phyloP scores from a whole-genome alignment of 306 rosid genomes.

The Calophaca sinica region DNA sequence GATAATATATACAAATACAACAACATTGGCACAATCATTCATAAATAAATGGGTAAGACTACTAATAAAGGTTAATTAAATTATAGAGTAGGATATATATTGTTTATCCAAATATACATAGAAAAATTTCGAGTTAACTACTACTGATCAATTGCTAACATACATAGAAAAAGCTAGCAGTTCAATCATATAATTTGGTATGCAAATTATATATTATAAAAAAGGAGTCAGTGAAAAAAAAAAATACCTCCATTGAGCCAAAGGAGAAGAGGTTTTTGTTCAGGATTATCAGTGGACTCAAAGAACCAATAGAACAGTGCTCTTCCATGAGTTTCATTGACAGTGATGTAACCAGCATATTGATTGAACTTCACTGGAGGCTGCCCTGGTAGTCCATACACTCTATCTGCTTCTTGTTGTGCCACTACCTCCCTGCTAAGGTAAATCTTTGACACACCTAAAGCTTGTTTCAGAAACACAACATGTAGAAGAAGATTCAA shows the following conservation, averaged over 20 bases:
- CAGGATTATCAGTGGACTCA: conserved; percentile 54
- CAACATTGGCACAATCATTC: conserved; percentile 31
- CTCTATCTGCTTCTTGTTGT: conserved; percentile 67
- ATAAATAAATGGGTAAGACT: conserved; percentile 12
- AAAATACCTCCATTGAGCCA: conserved; percentile 92
- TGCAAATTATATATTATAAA: neutral
- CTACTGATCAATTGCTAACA: no score
- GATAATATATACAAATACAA: neutral
- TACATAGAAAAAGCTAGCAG: no score
- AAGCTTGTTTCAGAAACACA: conserved; percentile 31
- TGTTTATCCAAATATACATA: neutral
- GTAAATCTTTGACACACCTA: neutral
- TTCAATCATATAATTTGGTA: no score
- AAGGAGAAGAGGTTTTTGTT: conserved; percentile 67
- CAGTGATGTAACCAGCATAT: conserved; percentile 76
- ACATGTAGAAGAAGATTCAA: conserved; percentile 23
- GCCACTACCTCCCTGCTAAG: conserved; percentile 23
- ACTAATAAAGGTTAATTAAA: neutral
- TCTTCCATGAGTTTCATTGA: conserved; percentile 76
- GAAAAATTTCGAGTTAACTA: no score
- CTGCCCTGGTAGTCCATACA: conserved; percentile 69
- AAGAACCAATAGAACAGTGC: conserved; percentile 94
- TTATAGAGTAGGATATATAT: neutral
- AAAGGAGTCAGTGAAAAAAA: neutral
- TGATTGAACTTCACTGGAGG: conserved; percentile 76